Conservation (phyloP, 73 alveolate genomes). For the Diophrys sp. region DNA sequence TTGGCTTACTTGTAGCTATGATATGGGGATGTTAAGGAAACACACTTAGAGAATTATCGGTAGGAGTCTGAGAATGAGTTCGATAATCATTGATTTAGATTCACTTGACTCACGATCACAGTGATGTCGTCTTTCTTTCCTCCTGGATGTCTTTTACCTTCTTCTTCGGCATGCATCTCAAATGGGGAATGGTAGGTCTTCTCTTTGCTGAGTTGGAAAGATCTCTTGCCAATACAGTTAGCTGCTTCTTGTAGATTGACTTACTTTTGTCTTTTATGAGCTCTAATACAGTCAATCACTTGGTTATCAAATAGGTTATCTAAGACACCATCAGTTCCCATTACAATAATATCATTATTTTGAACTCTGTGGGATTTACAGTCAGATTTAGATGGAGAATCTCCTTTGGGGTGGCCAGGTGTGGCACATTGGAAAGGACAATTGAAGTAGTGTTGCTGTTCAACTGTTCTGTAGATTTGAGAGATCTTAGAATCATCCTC, state of each 20-base stretch:
- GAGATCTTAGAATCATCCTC: not conserved
- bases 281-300: not conserved
- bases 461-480: slow-evolving; percentile 33
- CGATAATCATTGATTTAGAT: too few species aligned
- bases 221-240: not conserved
- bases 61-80: too few species aligned
- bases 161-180: slow-evolving; percentile 5
- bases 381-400: slow-evolving; percentile 10
- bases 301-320: slow-evolving; percentile 30
- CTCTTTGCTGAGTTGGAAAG: not conserved
- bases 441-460: slow-evolving; percentile 65
- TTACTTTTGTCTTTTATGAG: too few species aligned
- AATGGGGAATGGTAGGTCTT: slow-evolving; percentile 7
- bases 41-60: too few species aligned
- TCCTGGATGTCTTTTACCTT: slow-evolving; percentile 24
- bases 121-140: slow-evolving; percentile 78
- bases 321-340: slow-evolving; percentile 45
- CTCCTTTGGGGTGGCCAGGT: slow-evolving; percentile 7
- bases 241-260: not conserved
- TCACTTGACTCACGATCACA: slow-evolving; percentile 65
- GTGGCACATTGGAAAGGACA: slow-evolving; percentile 63
- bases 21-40: too few species aligned
- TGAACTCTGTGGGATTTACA: not conserved
- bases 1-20: too few species aligned
- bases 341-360: slow-evolving; percentile 24